Percentiles rank a stretch among this genome's conserved stretches.
phyloP scores from a whole-genome alignment of 2,329 filamentous ascomycete genomes.

The Metarhizium anisopliae region DNA sequence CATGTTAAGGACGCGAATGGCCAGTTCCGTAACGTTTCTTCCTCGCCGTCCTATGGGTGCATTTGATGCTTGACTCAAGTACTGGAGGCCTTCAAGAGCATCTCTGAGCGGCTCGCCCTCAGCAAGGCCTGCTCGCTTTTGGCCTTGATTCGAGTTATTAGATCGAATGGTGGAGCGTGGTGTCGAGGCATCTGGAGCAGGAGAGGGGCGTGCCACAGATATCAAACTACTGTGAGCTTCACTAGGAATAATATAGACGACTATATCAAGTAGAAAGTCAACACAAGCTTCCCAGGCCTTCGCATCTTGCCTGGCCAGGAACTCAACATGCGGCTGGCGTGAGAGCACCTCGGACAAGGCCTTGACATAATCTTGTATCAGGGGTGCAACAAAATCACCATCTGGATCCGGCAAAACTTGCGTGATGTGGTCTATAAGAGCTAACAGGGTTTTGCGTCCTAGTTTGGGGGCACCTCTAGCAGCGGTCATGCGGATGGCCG shows the following conservation, averaged over 20 bases:
- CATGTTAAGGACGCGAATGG: slow-evolving; percentile 53
- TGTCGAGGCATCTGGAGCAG: slow-evolving; percentile 28
- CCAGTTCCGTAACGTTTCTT: slow-evolving; percentile 43
- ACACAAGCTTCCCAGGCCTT: slow-evolving; percentile 61
- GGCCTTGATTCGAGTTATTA: slow-evolving; percentile 20
- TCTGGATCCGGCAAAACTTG: slow-evolving; percentile 58
- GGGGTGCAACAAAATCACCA: slow-evolving; percentile 56
- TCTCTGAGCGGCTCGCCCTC: slow-evolving; percentile 27
- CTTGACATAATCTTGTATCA: slow-evolving; percentile 72
- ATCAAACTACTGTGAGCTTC: slow-evolving; percentile 16
- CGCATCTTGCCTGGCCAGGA: slow-evolving; percentile 48
- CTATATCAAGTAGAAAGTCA: slow-evolving; percentile 62
- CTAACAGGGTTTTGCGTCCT: slow-evolving; percentile 67
- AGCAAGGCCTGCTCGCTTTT: slow-evolving; percentile 16
- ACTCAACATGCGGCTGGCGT: slow-evolving; percentile 70
- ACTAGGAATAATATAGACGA: slow-evolving; percentile 35
- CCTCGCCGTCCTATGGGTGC: slow-evolving; percentile 54
- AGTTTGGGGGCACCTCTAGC: slow-evolving; percentile 60
- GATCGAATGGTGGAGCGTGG: slow-evolving; percentile 20
- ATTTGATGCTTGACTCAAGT: slow-evolving; percentile 56
- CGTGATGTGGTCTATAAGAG: slow-evolving; percentile 72
- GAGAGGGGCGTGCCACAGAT: slow-evolving; percentile 24
- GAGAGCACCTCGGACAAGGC: slow-evolving; percentile 61
- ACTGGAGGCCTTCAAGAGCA: slow-evolving; percentile 52
- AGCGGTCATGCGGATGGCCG: slow-evolving; percentile 62